Conservation (phyloP, 208 protist species). For the Leishmania amazonensis region DNA sequence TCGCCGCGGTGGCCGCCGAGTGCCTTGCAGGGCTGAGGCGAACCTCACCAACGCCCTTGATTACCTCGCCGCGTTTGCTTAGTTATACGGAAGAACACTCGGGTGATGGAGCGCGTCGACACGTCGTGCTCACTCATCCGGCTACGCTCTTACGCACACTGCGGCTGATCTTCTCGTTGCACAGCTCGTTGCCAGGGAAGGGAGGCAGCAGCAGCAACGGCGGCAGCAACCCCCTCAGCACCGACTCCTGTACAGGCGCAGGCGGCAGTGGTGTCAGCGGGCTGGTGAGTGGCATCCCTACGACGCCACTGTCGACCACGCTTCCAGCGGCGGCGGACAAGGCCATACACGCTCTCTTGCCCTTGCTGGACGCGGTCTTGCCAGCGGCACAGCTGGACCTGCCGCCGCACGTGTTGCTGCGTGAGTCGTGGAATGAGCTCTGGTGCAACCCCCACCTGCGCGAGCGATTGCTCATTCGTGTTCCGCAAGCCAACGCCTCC, state of each 20-base stretch:
- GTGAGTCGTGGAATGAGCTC: conserved; percentile 78
- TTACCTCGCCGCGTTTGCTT: not conserved
- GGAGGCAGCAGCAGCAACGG: not conserved
- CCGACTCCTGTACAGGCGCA: not conserved
- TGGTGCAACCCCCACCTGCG: conserved; percentile 47
- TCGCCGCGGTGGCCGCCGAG: conserved; percentile 20
- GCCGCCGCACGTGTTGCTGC: conserved; percentile 38
- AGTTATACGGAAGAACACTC: not conserved
- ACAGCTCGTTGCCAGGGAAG: conserved; percentile 1
- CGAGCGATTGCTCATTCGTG: conserved; percentile 25
- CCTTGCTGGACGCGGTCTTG: conserved; percentile 36
- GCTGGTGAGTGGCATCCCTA: not conserved
- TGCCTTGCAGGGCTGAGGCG: conserved; percentile 14
- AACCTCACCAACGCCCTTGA: not conserved
- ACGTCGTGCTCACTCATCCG: conserved; percentile 15
- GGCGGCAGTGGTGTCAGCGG: not conserved
- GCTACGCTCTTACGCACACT: conserved; percentile 42
- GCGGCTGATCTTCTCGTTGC: conserved; percentile 35
- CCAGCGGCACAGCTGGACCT: conserved; percentile 31
- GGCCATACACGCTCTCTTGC: conserved; percentile 22
- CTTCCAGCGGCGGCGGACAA: not conserved
- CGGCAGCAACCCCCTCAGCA: not conserved
- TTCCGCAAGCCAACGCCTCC: conserved; percentile 1
- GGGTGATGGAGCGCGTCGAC: not conserved
- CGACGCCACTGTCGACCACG: not conserved